Percentiles rank a stretch among this genome's conserved stretches.
Evolutionary conservation across 352 stramenopile species (phyloP).

Genomic region (Pythium insidiosum): DNA sequence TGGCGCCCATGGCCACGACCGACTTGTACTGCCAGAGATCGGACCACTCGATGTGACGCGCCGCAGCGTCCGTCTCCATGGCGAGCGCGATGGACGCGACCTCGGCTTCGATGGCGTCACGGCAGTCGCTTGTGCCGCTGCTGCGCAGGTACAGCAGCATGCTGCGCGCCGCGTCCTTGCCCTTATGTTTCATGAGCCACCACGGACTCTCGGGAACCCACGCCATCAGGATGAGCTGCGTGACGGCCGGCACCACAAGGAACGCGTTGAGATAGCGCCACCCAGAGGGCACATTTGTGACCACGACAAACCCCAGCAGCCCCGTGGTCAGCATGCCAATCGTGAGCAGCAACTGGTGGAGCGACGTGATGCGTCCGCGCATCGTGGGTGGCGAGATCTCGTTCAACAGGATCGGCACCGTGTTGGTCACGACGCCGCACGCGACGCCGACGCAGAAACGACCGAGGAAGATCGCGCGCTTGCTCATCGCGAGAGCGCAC

Average conservation of each 20-base stretch:
- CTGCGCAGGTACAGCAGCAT: constrained; percentile 35
- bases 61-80: constrained; percentile 47
- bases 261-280: constrained; percentile 81
- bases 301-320: constrained; percentile 69
- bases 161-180: constrained; percentile 21
- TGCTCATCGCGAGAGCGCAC: constrained; percentile 52
- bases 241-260: constrained; percentile 48
- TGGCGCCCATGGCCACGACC: constrained; percentile 38
- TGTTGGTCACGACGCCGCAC: constrained; percentile 75
- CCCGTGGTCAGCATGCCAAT: constrained; percentile 79
- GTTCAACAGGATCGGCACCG: constrained; percentile 74
- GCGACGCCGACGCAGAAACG: constrained; percentile 56
- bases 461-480: constrained; percentile 49
- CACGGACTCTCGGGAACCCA: constrained; percentile 84
- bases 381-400: constrained; percentile 64
- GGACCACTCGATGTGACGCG: constrained; percentile 20
- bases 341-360: constrained; percentile 84
- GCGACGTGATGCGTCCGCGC: constrained; percentile 73
- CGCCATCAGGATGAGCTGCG: constrained; percentile 45
- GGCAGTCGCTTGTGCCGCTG: constrained; percentile 11
- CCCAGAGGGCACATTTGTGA: constrained; percentile 69
- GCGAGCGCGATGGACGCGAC: constrained; percentile 47
- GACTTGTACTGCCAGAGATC: constrained; percentile 56
- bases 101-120: constrained; percentile 45
- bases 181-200: constrained; percentile 83